Evolutionary conservation across 306 rosid species (phyloP).

Genomic region (Fragaria iinumae): DNA sequence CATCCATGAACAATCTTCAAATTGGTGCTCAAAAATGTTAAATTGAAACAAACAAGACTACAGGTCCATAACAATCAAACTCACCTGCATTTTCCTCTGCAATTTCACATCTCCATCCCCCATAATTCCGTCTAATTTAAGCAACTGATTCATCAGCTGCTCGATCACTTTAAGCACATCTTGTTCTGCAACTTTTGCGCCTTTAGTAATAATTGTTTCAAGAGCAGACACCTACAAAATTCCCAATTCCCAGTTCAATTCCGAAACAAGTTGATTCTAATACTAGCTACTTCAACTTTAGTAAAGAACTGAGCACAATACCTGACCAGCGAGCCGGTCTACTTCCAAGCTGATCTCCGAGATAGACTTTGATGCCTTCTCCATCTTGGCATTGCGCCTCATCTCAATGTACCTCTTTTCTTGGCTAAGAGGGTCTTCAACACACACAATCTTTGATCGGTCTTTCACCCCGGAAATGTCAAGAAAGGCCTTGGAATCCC

Average conservation of each 20-base stretch:
- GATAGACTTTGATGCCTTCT: slow-evolving; percentile 77
- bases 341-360: slow-evolving; percentile 88
- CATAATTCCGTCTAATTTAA: slow-evolving; percentile 71
- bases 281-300: neutral
- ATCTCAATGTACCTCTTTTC: slow-evolving; percentile 73
- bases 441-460: slow-evolving; percentile 66
- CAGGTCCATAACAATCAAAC: neutral
- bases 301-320: neutral
- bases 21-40: neutral
- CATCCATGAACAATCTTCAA: neutral
- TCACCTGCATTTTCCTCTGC: slow-evolving; percentile 98
- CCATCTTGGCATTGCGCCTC: slow-evolving; percentile 83
- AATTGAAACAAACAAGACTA: neutral
- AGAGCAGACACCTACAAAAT: slow-evolving; percentile 71
- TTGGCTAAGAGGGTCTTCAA: slow-evolving; percentile 90
- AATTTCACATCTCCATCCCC: slow-evolving; percentile 93
- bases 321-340: slow-evolving; percentile 85
- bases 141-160: slow-evolving; percentile 85
- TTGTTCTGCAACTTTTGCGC: slow-evolving; percentile 76
- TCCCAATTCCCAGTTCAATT: slow-evolving; percentile 29
- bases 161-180: slow-evolving; percentile 70
- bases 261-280: neutral
- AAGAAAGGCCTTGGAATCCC: slow-evolving; percentile 88
- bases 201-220: slow-evolving; percentile 70
- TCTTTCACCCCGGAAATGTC: slow-evolving; percentile 80